Conservation (phyloP, 345 rosid species). For the Acer saccharum region DNA sequence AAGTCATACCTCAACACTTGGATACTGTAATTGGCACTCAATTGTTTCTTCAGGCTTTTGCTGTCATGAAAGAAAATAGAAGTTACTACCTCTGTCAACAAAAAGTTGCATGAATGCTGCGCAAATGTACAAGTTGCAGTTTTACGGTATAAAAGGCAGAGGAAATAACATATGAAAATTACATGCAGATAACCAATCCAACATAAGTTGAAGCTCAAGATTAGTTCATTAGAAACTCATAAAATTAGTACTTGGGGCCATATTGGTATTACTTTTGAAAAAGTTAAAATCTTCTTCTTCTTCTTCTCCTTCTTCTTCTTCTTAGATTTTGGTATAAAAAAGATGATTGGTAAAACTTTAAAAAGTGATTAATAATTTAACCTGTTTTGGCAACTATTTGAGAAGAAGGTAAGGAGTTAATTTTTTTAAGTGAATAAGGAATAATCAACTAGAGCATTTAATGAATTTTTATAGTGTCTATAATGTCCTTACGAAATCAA, state of each 20-base stretch:
- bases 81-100: neutral
- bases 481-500: no score
- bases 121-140: neutral
- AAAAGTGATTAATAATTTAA: no score
- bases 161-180: neutral
- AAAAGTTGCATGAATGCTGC: neutral
- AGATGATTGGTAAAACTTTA: no score
- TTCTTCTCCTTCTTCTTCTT: no score
- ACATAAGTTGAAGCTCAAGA: neutral
- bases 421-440: no score
- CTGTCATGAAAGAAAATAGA: conserved; percentile 41
- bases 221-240: neutral
- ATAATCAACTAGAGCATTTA: no score
- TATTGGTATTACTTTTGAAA: no score
- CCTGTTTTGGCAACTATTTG: no score
- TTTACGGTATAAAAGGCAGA: neutral
- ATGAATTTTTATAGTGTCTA: no score
- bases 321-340: no score
- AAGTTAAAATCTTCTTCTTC: no score
- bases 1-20: conserved; percentile 76
- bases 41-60: conserved; percentile 61
- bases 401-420: no score
- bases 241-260: neutral
- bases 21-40: conserved; percentile 63
- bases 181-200: neutral